Evolutionary conservation across 1,139 yeast genomes (phyloP).

Genomic region (Hemisphaericaspora xylofermentans): DNA sequence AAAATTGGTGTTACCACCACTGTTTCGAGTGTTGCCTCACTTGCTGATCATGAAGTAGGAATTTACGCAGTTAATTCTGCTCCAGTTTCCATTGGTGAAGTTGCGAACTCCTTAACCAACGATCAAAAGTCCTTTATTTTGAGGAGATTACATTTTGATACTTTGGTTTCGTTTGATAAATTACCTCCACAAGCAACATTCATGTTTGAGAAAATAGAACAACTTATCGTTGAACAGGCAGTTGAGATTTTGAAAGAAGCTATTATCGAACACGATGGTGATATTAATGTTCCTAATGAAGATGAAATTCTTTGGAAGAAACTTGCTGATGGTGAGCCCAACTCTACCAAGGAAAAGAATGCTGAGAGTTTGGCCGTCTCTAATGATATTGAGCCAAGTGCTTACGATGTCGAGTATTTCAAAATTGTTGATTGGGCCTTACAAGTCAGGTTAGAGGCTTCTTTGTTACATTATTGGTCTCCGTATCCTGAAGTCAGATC

Average conservation of each 20-base stretch:
- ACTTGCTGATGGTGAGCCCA: conserved; percentile 4
- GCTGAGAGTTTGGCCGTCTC: conserved; percentile 14
- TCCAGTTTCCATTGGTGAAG: conserved; percentile 23
- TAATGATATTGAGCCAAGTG: not conserved
- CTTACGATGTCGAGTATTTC: not conserved
- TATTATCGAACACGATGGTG: conserved; percentile 19
- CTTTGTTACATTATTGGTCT: conserved; percentile 51
- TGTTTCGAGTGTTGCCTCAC: not conserved
- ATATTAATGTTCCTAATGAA: conserved; percentile 21
- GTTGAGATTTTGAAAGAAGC: conserved; percentile 20
- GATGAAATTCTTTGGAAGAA: conserved; percentile 5
- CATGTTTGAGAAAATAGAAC: conserved; percentile 31
- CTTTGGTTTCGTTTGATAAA: conserved; percentile 25
- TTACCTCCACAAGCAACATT: conserved; percentile 28
- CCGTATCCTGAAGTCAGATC: conserved; percentile 70
- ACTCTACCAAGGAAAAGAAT: conserved; percentile 11
- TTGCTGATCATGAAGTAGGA: conserved; percentile 18
- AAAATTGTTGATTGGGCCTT: conserved; percentile 26
- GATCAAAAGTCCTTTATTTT: conserved; percentile 29
- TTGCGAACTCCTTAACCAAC: conserved; percentile 25
- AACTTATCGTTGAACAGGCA: conserved; percentile 22
- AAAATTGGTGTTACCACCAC: not conserved
- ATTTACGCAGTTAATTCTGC: conserved; percentile 20
- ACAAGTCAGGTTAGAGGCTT: conserved; percentile 43
- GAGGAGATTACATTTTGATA: conserved; percentile 27